Evolutionary conservation across 2,329 filamentous ascomycete species (phyloP).

Genomic region (Purpureocillium lavendulum): DNA sequence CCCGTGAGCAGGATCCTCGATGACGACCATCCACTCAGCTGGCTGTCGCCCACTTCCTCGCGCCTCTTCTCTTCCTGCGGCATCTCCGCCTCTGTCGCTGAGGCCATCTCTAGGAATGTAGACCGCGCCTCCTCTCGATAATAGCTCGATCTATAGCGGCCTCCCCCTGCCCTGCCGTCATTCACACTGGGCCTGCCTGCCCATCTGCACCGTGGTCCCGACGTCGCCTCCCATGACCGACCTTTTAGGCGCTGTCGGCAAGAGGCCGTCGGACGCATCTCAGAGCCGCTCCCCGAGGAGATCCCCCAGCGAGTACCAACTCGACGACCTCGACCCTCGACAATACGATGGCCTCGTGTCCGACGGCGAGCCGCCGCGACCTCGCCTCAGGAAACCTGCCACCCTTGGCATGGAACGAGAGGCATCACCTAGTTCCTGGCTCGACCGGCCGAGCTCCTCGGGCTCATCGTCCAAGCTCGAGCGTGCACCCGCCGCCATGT

Average conservation of each 20-base stretch:
- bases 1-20: not conserved
- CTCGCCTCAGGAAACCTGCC: constrained; percentile 11
- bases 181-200: not conserved
- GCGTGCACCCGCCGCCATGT: constrained; percentile 26
- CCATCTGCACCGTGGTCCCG: not conserved
- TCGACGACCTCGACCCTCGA: constrained; percentile 30
- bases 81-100: too few relatives aligned
- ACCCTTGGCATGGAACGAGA: constrained; percentile 5
- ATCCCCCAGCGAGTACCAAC: constrained; percentile 24
- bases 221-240: constrained; percentile 18
- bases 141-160: too few relatives aligned
- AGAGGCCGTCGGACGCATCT: constrained; percentile 16
- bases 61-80: too few relatives aligned
- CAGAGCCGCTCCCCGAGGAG: constrained; percentile 15
- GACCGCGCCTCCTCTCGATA: not conserved
- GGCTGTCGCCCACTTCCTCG: too few relatives aligned
- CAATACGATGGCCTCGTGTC: constrained; percentile 17
- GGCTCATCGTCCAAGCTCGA: constrained; percentile 21
- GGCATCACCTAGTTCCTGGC: constrained; percentile 10
- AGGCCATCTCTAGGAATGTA: not conserved
- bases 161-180: not conserved
- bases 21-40: too few relatives aligned
- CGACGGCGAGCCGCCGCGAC: constrained; percentile 12
- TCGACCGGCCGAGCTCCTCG: constrained; percentile 16
- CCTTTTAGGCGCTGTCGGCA: constrained; percentile 15